These are phyloP conservation scores for Ulmus americana DNA, from an alignment of 331 rosid species.

Conservation along the genomic window DNA sequence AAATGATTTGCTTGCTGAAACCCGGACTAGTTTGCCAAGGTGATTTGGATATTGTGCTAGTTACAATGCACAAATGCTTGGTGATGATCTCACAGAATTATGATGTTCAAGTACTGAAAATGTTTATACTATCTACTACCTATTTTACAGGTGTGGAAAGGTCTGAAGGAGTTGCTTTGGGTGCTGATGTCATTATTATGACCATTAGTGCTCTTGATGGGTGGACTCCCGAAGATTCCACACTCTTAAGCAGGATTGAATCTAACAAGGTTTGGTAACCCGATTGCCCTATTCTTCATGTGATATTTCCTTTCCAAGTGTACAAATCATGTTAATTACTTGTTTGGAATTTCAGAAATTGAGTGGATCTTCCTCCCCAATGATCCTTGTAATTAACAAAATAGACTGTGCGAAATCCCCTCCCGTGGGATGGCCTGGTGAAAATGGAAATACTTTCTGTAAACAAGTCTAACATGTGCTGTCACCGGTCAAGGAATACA, in stretches of 20 bases:
- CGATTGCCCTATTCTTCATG: neutral
- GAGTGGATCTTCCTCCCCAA: conserved; percentile 60
- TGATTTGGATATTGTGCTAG: too few species aligned
- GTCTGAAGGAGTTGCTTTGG: conserved; percentile 87
- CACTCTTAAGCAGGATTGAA: conserved; percentile 67
- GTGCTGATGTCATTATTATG: conserved; percentile 86
- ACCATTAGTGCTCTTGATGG: conserved; percentile 81
- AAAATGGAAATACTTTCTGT: conserved; percentile 34
- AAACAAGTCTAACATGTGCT: conserved; percentile 76
- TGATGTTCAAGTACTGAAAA: too few species aligned
- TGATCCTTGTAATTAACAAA: conserved; percentile 84
- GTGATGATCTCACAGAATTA: too few species aligned
- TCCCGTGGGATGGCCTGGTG: conserved; percentile 33
- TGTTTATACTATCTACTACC: neutral
- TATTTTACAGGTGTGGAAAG: conserved; percentile 76
- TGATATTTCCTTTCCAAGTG: neutral
- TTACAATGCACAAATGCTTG: too few species aligned
- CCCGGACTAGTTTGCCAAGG: neutral
- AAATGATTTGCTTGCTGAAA: neutral
- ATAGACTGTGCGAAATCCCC: conserved; percentile 53
- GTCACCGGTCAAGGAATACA: conserved; percentile 82
- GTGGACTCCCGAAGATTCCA: conserved; percentile 77
- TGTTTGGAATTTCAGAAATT: conserved; percentile 43
- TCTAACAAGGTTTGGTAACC: conserved; percentile 50
- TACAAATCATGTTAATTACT: conserved; percentile 4